These are phyloP conservation scores for Colletotrichum australisinense DNA, from an alignment of 2,329 filamentous ascomycete genomes.

Conservation along the genomic window DNA sequence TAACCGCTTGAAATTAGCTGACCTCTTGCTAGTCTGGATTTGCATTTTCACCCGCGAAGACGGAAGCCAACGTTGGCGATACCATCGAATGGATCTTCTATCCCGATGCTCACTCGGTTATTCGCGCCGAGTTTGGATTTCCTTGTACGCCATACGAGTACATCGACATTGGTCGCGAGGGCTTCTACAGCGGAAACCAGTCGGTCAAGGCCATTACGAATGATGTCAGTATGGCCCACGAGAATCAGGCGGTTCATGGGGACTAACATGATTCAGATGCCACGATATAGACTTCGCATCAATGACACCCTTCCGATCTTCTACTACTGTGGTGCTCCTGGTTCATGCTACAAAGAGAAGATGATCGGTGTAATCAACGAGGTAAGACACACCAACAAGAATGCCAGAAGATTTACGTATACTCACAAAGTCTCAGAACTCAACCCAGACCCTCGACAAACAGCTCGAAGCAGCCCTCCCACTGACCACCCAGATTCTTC, in stretches of 20 bases:
- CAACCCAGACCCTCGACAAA: slow-evolving; percentile 57
- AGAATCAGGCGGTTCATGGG: background rate
- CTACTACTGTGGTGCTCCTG: slow-evolving; percentile 76
- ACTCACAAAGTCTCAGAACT: slow-evolving; percentile 48
- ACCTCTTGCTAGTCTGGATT: slow-evolving; percentile 40
- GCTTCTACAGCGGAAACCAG: slow-evolving; percentile 66
- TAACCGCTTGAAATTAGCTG: background rate
- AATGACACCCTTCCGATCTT: slow-evolving; percentile 74
- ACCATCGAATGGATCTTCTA: slow-evolving; percentile 70
- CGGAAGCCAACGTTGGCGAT: slow-evolving; percentile 56
- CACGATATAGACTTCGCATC: slow-evolving; percentile 56
- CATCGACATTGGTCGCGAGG: slow-evolving; percentile 56
- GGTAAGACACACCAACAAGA: slow-evolving; percentile 49
- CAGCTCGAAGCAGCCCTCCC: slow-evolving; percentile 61
- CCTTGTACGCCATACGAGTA: slow-evolving; percentile 74
- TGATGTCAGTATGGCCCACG: slow-evolving; percentile 49
- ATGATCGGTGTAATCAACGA: slow-evolving; percentile 86
- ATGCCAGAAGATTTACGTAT: background rate
- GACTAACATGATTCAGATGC: slow-evolving; percentile 55
- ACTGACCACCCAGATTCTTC: slow-evolving; percentile 64
- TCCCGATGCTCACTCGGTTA: slow-evolving; percentile 73
- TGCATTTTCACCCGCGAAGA: slow-evolving; percentile 45
- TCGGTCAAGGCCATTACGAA: slow-evolving; percentile 57
- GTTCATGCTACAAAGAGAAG: slow-evolving; percentile 71
- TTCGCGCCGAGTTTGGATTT: slow-evolving; percentile 66